These are phyloP conservation scores for Ophiosphaerella korrae DNA, from an alignment of 2,329 filamentous ascomycete species.

Conservation along the genomic window DNA sequence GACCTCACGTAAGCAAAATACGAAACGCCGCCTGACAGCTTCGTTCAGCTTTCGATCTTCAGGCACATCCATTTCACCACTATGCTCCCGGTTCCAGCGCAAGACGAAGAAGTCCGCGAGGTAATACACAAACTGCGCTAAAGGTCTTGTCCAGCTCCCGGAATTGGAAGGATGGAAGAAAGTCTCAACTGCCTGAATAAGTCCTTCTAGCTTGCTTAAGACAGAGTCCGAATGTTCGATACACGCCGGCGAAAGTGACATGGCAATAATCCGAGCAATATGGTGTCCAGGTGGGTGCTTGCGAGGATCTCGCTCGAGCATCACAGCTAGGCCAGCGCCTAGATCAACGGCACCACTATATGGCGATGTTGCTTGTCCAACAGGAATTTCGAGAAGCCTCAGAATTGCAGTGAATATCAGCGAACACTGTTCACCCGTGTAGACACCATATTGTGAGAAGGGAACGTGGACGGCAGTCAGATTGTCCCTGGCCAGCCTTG, in stretches of 20 bases:
- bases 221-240: constrained; percentile 78
- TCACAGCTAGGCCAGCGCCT: constrained; percentile 78
- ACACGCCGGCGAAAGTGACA: constrained; percentile 86
- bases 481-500: constrained; percentile 83
- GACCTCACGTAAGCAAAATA: constrained; percentile 85
- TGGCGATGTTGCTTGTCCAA: constrained; percentile 91
- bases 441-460: constrained; percentile 87
- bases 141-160: constrained; percentile 84
- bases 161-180: constrained; percentile 99
- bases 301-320: constrained; percentile 89
- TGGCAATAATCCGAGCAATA: constrained; percentile 89
- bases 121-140: constrained; percentile 90
- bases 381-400: constrained; percentile 89
- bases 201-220: constrained; percentile 81
- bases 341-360: constrained; percentile 83
- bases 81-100: constrained; percentile 94
- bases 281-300: constrained; percentile 92
- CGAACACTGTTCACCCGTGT: constrained; percentile 88
- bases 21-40: constrained; percentile 85
- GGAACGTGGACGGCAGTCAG: constrained; percentile 74
- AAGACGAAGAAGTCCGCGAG: constrained; percentile 96
- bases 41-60: constrained; percentile 77
- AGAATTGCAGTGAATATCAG: constrained; percentile 91
- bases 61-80: constrained; percentile 87
- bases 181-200: constrained; percentile 94